Evolutionary conservation across 2,329 filamentous ascomycete species (phyloP), one percentile per base, ranked within the genome.

Genomic region (Domatiomyces catenatus): DNA sequence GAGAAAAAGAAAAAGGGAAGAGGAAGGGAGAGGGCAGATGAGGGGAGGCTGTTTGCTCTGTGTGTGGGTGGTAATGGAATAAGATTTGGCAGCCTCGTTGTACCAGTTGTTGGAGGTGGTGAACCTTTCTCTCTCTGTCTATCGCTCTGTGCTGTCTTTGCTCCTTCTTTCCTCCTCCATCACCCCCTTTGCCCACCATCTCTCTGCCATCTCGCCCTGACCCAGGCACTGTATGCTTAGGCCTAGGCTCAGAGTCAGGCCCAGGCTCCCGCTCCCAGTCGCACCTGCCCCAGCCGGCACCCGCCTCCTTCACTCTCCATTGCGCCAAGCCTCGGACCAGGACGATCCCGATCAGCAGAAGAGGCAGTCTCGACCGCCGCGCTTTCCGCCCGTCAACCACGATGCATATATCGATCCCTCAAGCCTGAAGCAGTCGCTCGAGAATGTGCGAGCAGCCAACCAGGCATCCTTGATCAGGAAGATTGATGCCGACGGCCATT

Each of bases 361-460:
- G 10, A 10, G 15, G 10, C 32, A 15, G 32, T 5, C 32, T 12
- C 32, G 32, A 39, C 32, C 32, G 10, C 32, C 32, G 15, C 32
- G 32, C 10, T 39, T 39, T 39, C 32, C 10, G 32, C 32, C 8
- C 12, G 15, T 15, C 32, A 15, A 49, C 12, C 20, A 49, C n/a
- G 36, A 36, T 15, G 48, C 36, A 17, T 19, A 53, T 20, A 57
- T 66, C 45, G 51, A 60, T 42, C 53, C 58, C 19, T 52, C 54
- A 24, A 64, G 62, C 50, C 62, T 67, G 6, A 48, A 49, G 22
- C 58, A 61, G 44, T 68, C 67, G 6, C 58, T 69, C 15, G 59
- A 63, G 48, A 61, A 62, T 42, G 64, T 67, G 54, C 62, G 65
- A 46, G 55, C 54, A 26, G 54, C 59, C 20, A 68, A 68, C 46